Base-by-base conservation (phyloP, 2,329 filamentous ascomycete species). In the Hymenoscyphus occultus region DNA sequence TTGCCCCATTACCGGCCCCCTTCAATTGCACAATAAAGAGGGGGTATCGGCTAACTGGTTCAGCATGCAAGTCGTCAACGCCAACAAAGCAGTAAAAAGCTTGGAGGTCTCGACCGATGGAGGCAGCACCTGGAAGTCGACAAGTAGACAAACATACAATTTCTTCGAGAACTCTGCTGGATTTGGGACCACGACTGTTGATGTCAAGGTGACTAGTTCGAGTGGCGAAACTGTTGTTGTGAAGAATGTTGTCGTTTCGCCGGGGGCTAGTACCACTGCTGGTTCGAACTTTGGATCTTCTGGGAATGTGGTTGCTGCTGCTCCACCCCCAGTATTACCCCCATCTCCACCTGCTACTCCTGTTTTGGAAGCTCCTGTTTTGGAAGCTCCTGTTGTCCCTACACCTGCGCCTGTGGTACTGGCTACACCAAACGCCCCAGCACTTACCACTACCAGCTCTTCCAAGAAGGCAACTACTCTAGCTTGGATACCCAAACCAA, bases 51-150 rank as follows among this genome's bases (percentile, higher is more conserved):
- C 76, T 39, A 80, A 80, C 74, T 85, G 83, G 83, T 86, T 86
- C 77, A 80, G 80, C 59, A 86, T 87, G 80, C 87, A 90, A 74
- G 86, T 89, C 56, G 79, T 87, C 71, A 89, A 89, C 76, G 77
- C 83, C 71, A 87, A 87, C 73, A 79, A 84, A 66, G 79, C 81
- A 16, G 80, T 89, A 51, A 71, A 78, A 62, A 80, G 77, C 68
- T 79, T 90, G 31, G 86, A 89, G 69, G 86, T 89, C 65, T 86
- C 83, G 65, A 85, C 80, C 19, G 83, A 90, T 71, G 80, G 83
- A 12, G 86, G 86, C 19, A 79, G 70, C 62, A 84, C 82, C 14
- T 90, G 86, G 86, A 74, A 82, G 74, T 60, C 73, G n/a, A 88
- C 86, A 0, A 79, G 77, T 2, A 79, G 87, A 59, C 75, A 80